A percentile compares a stretch with the other conserved stretches of the same genome.
Evolutionary conservation across 2,329 filamentous ascomycete genomes (phyloP).

Genomic region (Colletotrichum gigasporum): DNA sequence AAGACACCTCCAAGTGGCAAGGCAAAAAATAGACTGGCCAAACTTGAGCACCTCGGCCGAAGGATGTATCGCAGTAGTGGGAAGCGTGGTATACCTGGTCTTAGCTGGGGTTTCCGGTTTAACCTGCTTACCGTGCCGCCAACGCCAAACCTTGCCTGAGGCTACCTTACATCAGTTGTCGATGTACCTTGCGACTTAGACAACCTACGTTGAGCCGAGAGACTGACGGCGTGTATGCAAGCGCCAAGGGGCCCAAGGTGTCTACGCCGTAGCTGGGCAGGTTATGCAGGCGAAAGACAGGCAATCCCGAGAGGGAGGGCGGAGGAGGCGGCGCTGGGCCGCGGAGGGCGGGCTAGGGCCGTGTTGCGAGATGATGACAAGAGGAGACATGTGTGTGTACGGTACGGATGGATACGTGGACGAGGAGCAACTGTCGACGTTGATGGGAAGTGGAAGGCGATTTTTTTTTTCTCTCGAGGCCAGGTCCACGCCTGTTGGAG

Average conservation of each 20-base stretch:
- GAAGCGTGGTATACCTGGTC: background rate
- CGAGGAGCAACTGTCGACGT: background rate
- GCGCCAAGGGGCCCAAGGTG: slow-evolving; percentile 6
- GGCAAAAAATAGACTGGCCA: background rate
- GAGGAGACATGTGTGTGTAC: too few species aligned
- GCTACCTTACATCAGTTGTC: background rate
- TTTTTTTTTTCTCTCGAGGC: background rate
- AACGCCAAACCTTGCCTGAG: background rate
- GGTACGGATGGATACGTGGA: background rate
- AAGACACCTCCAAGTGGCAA: background rate
- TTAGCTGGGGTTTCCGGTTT: background rate
- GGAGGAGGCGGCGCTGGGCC: background rate
- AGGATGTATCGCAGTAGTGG: too few species aligned
- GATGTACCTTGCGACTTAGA: background rate
- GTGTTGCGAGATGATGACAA: background rate
- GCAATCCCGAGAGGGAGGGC: slow-evolving; percentile 2
- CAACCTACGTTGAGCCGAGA: background rate
- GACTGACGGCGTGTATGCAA: slow-evolving; percentile 1
- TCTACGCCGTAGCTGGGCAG: slow-evolving; percentile 1
- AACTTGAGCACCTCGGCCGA: too few species aligned
- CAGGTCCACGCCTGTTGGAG: slow-evolving; percentile 24
- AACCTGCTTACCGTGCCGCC: background rate
- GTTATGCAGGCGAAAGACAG: slow-evolving; percentile 7
- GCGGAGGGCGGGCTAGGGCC: background rate
- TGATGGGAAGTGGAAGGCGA: background rate